Percentiles rank a stretch among this genome's conserved stretches.
Evolutionary conservation across 306 rosid species (phyloP).

Genomic region (Prunus mongolica): DNA sequence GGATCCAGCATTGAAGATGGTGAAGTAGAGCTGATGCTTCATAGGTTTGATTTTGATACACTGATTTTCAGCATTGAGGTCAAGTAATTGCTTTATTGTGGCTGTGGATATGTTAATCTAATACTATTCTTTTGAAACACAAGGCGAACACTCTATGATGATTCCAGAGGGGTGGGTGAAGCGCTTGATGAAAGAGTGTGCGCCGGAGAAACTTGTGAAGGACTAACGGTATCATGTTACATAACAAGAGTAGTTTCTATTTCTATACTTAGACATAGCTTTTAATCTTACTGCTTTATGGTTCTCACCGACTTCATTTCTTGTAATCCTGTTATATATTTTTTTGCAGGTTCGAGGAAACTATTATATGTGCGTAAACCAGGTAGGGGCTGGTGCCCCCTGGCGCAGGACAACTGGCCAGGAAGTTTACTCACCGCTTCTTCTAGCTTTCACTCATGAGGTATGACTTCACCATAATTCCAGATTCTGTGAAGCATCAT

Average conservation of each 20-base stretch:
- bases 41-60: slow-evolving; percentile 45
- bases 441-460: slow-evolving; percentile 63
- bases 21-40: slow-evolving; percentile 84
- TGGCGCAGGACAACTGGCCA: slow-evolving; percentile 81
- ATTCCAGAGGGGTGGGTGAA: slow-evolving; percentile 73
- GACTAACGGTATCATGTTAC: slow-evolving; percentile 32
- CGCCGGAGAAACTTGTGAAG: slow-evolving; percentile 21
- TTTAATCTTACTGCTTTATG: too few species aligned
- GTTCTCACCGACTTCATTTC: neutral
- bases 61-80: neutral
- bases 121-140: slow-evolving; percentile 8
- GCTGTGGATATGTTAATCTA: slow-evolving; percentile 3
- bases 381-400: slow-evolving; percentile 52
- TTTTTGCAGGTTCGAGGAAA: slow-evolving; percentile 60
- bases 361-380: slow-evolving; percentile 47
- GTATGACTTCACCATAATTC: slow-evolving; percentile 24
- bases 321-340: neutral
- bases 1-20: slow-evolving; percentile 84
- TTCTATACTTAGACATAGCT: neutral
- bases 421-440: slow-evolving; percentile 67
- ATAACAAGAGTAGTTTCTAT: neutral
- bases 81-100: neutral
- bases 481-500: neutral
- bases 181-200: slow-evolving; percentile 81
- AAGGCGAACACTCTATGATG: slow-evolving; percentile 65